Conservation (phyloP, 129 eudicot genomes). For the Pittosporum tobira region DNA sequence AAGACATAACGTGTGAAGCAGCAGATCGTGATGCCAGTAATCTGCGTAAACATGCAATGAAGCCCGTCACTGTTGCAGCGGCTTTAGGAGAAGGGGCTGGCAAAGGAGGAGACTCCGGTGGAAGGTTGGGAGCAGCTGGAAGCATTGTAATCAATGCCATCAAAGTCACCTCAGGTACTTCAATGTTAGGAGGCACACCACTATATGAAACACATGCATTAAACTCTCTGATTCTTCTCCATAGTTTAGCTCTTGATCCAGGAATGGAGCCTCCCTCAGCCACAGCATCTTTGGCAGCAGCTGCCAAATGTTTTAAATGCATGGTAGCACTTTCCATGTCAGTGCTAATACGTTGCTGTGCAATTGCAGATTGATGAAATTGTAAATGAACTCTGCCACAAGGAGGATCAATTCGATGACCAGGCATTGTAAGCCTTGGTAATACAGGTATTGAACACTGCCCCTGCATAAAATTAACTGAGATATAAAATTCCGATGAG, state of each 20-base stretch:
- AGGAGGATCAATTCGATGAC: slow-evolving; percentile 96
- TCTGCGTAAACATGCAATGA: slow-evolving; percentile 78
- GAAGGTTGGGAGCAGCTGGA: slow-evolving; percentile 88
- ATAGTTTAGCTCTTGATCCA: slow-evolving; percentile 93
- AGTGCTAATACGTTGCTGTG: slow-evolving; percentile 34
- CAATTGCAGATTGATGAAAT: slow-evolving; percentile 30
- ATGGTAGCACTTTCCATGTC: slow-evolving; percentile 69
- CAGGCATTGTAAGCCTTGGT: slow-evolving; percentile 94
- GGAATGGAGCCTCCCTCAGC: slow-evolving; percentile 96
- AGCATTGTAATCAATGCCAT: slow-evolving; percentile 98
- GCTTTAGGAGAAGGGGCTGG: slow-evolving; percentile 99
- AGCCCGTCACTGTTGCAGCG: slow-evolving; percentile 92
- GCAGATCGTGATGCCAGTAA: slow-evolving; percentile 79
- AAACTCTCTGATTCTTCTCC: slow-evolving; percentile 96
- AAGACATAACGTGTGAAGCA: slow-evolving; percentile 90
- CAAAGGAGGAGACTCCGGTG: slow-evolving; percentile 84
- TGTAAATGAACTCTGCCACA: slow-evolving; percentile 82
- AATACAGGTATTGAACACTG: slow-evolving; percentile 83
- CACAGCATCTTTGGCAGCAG: slow-evolving; percentile 94
- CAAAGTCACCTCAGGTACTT: slow-evolving; percentile 96
- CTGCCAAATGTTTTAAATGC: slow-evolving; percentile 94
- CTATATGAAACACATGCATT: slow-evolving; percentile 81
- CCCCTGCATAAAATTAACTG: slow-evolving; percentile 42
- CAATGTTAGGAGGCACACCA: slow-evolving; percentile 77
- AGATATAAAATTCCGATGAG: neutral